Base-by-base conservation (phyloP, 23 red algal species). In the Cyanidiococcus yangmingshanensis region DNA sequence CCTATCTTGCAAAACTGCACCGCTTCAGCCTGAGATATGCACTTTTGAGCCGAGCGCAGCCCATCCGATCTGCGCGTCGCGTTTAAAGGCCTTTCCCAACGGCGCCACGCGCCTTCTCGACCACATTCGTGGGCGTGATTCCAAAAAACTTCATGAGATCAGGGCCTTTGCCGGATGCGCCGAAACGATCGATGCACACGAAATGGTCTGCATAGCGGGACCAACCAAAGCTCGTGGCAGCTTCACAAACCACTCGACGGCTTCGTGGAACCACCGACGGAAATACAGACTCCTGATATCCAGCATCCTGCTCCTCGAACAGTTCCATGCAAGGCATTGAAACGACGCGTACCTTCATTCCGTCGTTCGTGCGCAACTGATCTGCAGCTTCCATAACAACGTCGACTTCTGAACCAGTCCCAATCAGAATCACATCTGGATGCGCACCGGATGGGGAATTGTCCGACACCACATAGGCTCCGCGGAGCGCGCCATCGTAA, bases 321-420 rank as follows among this genome's bases (percentile, higher is more conserved):
- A 82, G 67, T 58, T 90, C 87, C 92, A 83, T 84, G 77, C 92
- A 96, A 34, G 92, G 92, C 76, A 96, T 76, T 25, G 92, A 96
- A 38, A 96, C 92, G 21, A 96, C 87, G 25, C 82, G 82, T 0
- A 93, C 75, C 26, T 50, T 58, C 80, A 85, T 80, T 58, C 82
- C 86, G 54, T 85, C 81, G 38, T 75, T 33, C 3, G 21, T 71
- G 17, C 76, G 80, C 31, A 96, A 33, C 27, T 38, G 54, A 39
- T 96, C 83, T 38, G 92, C 92, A n/a, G 92, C 92, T 37, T 71
- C 85, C 26, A 86, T 40, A 36, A 76, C 57, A 25, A 90, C 30
- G 39, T 75, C 36, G 12, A 96, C 80, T 37, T 96, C 92, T 40
- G 92, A 87, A 18, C 92, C 92, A 31, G 87, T 96, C 40, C 79